Evolutionary conservation across 2,329 filamentous ascomycete genomes (phyloP).

Genomic region (Elsinoe batatas): DNA sequence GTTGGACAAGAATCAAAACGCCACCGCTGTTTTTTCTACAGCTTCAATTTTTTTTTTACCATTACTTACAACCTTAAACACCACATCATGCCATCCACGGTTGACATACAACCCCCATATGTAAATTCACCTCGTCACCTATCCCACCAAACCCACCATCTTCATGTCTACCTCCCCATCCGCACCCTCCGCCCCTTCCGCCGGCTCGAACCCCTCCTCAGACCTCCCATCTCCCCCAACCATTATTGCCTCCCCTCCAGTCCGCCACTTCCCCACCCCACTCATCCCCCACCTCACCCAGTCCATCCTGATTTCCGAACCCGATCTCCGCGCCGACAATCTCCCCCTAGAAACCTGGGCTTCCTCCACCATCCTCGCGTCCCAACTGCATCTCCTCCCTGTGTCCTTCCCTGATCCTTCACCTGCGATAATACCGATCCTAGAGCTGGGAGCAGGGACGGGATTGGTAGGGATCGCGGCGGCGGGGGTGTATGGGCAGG

Average conservation of each 20-base stretch:
- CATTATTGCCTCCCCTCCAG: neutral
- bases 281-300: neutral
- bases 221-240: neutral
- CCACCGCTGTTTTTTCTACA: neutral
- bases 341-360: conserved; percentile 32
- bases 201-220: neutral
- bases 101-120: neutral
- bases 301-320: conserved; percentile 15
- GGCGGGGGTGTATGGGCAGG: conserved; percentile 24
- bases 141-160: too few species aligned
- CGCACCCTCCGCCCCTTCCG: neutral
- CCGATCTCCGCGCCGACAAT: conserved; percentile 24
- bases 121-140: too few species aligned
- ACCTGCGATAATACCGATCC: conserved; percentile 19
- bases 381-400: conserved; percentile 26
- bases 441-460: conserved; percentile 33
- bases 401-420: conserved; percentile 15
- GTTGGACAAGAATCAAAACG: too few species aligned
- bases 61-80: too few species aligned
- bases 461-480: conserved; percentile 31
- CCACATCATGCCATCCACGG: neutral
- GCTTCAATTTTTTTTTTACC: neutral
- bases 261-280: conserved; percentile 3
- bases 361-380: conserved; percentile 28
- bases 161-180: neutral